phyloP scores from a whole-genome alignment of 768 basidiomycete species.

The Terana coerulea region DNA sequence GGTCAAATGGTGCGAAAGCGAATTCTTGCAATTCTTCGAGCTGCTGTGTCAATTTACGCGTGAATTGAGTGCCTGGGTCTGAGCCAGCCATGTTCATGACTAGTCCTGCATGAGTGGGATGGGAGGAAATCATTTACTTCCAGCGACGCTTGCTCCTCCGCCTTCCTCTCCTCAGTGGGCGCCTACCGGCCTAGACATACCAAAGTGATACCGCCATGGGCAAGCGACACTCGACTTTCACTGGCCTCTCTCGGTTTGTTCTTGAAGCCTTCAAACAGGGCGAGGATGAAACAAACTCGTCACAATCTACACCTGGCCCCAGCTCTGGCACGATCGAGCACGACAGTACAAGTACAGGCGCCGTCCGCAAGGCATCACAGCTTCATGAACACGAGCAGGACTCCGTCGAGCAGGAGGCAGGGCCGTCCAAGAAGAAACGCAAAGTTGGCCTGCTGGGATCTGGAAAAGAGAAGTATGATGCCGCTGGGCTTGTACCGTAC shows the following conservation, averaged over 20 bases:
- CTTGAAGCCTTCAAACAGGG: conserved; percentile 6
- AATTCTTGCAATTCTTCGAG: neutral
- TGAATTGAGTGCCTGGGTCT: neutral
- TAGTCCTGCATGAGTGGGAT: conserved; percentile 1
- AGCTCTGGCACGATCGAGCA: too few species aligned
- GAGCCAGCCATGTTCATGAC: neutral
- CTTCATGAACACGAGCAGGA: neutral
- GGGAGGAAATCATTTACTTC: neutral
- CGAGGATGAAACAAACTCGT: neutral
- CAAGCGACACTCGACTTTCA: conserved; percentile 8
- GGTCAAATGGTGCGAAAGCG: neutral
- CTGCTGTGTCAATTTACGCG: neutral
- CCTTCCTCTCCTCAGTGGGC: neutral
- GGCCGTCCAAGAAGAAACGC: conserved; percentile 34
- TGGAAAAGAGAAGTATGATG: conserved; percentile 52
- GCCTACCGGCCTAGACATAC: neutral
- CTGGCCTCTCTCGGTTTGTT: conserved; percentile 12
- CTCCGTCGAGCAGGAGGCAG: neutral
- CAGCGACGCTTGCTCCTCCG: neutral
- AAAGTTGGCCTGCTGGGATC: conserved; percentile 25
- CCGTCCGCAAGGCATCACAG: neutral
- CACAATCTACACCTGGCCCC: too few species aligned
- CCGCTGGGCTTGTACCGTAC: conserved; percentile 67
- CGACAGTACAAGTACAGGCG: too few species aligned
- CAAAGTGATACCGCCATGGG: conserved; percentile 6